These are phyloP conservation scores for Epichloe hybrida DNA, from an alignment of 2,329 filamentous ascomycete species.

Conservation along the genomic window DNA sequence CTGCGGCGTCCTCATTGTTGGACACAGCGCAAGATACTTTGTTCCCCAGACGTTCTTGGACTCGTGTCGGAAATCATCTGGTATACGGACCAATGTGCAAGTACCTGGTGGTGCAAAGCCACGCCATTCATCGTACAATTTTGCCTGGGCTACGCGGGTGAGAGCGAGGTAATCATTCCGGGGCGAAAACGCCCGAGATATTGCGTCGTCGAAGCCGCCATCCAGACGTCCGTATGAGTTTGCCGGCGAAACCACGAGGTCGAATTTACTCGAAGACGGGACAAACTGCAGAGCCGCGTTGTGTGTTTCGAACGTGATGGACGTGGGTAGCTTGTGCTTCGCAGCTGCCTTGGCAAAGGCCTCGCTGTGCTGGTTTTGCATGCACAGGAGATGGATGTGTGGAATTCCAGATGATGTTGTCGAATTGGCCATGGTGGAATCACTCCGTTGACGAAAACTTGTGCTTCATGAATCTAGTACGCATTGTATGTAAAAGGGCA, in stretches of 20 bases:
- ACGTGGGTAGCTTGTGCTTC: slow-evolving; percentile 17
- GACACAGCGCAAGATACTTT: slow-evolving; percentile 33
- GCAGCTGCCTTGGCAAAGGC: slow-evolving; percentile 26
- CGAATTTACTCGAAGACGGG: slow-evolving; percentile 23
- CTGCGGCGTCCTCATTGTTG: slow-evolving; percentile 36
- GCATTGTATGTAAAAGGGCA: no score
- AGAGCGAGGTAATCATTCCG: slow-evolving; percentile 31
- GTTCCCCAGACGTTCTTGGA: slow-evolving; percentile 27
- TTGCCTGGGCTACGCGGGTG: slow-evolving; percentile 28
- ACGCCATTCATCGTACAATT: slow-evolving; percentile 31
- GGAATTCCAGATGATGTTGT: not conserved
- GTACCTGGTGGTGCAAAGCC: slow-evolving; percentile 37
- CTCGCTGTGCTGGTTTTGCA: slow-evolving; percentile 14
- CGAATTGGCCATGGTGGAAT: not conserved
- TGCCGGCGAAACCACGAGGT: slow-evolving; percentile 38
- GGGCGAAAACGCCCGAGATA: slow-evolving; percentile 34
- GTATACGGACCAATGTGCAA: slow-evolving; percentile 34
- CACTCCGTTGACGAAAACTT: not conserved
- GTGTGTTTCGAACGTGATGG: slow-evolving; percentile 22
- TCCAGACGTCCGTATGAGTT: slow-evolving; percentile 41
- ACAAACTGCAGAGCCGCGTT: slow-evolving; percentile 25
- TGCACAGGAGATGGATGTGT: slow-evolving; percentile 10
- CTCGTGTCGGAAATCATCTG: slow-evolving; percentile 18
- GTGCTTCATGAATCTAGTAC: no score
- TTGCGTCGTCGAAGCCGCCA: slow-evolving; percentile 41